phyloP scores from a whole-genome alignment of 1,284 basidiomycete genomes.

The Garcileccinum viscosum region DNA sequence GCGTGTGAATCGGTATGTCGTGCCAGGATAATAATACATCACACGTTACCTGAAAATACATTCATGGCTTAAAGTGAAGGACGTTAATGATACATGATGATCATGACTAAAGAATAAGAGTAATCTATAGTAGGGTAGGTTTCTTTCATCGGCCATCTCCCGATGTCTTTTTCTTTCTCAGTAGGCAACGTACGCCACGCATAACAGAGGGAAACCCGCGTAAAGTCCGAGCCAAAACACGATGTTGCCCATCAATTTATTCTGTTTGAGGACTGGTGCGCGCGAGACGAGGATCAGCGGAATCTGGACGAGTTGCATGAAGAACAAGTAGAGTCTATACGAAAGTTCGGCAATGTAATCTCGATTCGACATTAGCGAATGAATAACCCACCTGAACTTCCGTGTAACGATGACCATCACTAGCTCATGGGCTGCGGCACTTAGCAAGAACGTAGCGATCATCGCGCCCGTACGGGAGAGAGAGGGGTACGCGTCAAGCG shows the following conservation, averaged over 20 bases:
- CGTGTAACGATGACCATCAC: slow-evolving; percentile 97
- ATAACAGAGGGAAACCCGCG: slow-evolving; percentile 92
- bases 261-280: slow-evolving; percentile 76
- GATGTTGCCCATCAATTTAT: slow-evolving; percentile 81
- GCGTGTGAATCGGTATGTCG: no score
- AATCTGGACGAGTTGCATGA: slow-evolving; percentile 85
- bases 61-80: neutral
- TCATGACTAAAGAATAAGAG: neutral
- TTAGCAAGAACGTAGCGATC: slow-evolving; percentile 90
- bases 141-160: slow-evolving; percentile 60
- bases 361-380: neutral
- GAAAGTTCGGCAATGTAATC: neutral
- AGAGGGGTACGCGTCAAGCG: slow-evolving; percentile 75
- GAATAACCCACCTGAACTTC: slow-evolving; percentile 71
- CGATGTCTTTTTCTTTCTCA: slow-evolving; percentile 54
- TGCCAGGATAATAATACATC: no score
- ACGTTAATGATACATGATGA: neutral
- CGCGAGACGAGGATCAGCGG: slow-evolving; percentile 88
- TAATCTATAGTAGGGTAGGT: slow-evolving; percentile 13
- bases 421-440: slow-evolving; percentile 89
- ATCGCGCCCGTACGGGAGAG: slow-evolving; percentile 82
- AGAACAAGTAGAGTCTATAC: slow-evolving; percentile 76
- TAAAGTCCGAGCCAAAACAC: slow-evolving; percentile 94
- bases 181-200: slow-evolving; percentile 83
- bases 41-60: neutral